Evolutionary conservation across 2,329 filamentous ascomycete species (phyloP).

Genomic region (Neodidymelliopsis sp.): DNA sequence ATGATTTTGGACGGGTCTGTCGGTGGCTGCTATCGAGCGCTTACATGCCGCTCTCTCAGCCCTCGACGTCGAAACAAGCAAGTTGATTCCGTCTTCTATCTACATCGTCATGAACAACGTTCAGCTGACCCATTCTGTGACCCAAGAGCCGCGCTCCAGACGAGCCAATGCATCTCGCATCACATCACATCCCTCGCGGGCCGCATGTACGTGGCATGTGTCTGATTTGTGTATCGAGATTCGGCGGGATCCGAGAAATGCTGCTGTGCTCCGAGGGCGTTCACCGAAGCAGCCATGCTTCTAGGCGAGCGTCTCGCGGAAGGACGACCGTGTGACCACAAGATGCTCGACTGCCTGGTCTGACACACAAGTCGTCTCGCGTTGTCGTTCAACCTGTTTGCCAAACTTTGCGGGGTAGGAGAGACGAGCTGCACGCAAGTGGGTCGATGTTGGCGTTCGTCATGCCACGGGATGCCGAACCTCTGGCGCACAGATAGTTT

Average conservation of each 20-base stretch:
- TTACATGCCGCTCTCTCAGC: neutral
- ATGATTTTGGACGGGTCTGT: no score
- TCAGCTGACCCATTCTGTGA: conserved; percentile 7
- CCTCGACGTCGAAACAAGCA: conserved; percentile 8
- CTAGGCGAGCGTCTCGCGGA: conserved; percentile 1
- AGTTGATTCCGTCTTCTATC: neutral
- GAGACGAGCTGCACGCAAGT: conserved; percentile 14
- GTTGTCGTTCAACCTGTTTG: conserved; percentile 9
- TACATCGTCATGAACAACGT: neutral
- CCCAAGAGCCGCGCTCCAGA: neutral
- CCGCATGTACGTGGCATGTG: conserved; percentile 14
- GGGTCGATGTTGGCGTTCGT: conserved; percentile 15
- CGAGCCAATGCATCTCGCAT: conserved; percentile 3
- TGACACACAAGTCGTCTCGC: conserved; percentile 4
- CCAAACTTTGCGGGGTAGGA: conserved; percentile 9
- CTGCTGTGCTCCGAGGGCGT: conserved; percentile 2
- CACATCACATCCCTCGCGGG: conserved; percentile 8
- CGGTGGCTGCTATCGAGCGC: conserved; percentile 6
- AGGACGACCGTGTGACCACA: conserved; percentile 4
- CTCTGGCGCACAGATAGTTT: conserved; percentile 9
- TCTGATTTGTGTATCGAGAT: conserved; percentile 13
- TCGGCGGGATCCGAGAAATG: conserved; percentile 17
- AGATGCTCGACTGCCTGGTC: neutral
- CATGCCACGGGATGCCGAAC: conserved; percentile 18
- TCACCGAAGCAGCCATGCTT: conserved; percentile 2